phyloP scores from a whole-genome alignment of 2,329 filamentous ascomycete species.

The Botrytis galanthina region DNA sequence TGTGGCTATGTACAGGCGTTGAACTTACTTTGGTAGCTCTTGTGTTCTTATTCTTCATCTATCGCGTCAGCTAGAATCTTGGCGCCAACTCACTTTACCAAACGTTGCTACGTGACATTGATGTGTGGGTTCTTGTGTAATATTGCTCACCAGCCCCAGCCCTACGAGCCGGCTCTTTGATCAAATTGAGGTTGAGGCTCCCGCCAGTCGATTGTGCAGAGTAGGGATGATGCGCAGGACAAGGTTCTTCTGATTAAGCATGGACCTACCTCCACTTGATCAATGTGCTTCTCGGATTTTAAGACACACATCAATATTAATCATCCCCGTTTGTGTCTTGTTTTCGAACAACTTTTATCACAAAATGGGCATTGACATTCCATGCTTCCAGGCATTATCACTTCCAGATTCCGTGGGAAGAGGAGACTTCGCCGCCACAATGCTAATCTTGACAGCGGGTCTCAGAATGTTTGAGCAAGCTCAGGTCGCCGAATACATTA shows the following conservation, averaged over 20 bases:
- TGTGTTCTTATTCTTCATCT: background rate
- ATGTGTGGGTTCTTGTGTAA: slow-evolving; percentile 14
- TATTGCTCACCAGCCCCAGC: slow-evolving; percentile 12
- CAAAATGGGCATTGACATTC: background rate
- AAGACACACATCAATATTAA: background rate
- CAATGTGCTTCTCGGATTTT: background rate
- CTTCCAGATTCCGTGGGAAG: background rate
- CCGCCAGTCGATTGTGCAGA: background rate
- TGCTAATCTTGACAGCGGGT: slow-evolving; percentile 1
- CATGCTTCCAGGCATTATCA: background rate
- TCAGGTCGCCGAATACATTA: slow-evolving; percentile 17
- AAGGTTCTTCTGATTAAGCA: slow-evolving; percentile 5
- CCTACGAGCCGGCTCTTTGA: slow-evolving; percentile 5
- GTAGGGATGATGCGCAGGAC: background rate
- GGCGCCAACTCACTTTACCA: background rate
- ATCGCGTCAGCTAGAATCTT: slow-evolving; percentile 17
- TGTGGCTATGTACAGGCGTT: slow-evolving; percentile 18
- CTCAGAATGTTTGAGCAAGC: background rate
- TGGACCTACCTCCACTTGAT: background rate
- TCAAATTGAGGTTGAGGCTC: background rate
- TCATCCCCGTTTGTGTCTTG: background rate
- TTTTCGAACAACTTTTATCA: background rate
- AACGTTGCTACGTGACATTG: slow-evolving; percentile 12
- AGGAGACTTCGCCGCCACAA: background rate
- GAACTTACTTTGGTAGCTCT: background rate